phyloP scores from a whole-genome alignment of 768 basidiomycete genomes.

The Suillus decipiens region DNA sequence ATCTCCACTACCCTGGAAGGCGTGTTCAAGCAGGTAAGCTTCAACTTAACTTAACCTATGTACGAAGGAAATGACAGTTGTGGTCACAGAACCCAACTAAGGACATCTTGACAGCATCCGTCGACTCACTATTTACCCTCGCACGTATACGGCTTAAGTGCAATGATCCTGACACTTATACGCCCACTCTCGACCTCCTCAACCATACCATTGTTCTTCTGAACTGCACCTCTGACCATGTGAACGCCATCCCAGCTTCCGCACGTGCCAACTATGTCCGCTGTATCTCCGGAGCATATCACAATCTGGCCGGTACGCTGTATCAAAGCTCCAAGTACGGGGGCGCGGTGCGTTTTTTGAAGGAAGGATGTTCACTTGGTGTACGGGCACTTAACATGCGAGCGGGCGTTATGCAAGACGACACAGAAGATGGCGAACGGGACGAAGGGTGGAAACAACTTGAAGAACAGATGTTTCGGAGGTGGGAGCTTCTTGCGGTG shows the following conservation, averaged over 20 bases:
- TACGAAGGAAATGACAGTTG: neutral
- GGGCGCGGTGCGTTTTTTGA: slow-evolving; percentile 67
- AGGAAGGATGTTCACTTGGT: slow-evolving; percentile 60
- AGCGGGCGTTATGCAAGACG: slow-evolving; percentile 10
- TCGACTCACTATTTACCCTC: slow-evolving; percentile 60
- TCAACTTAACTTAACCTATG: neutral
- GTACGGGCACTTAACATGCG: slow-evolving; percentile 43
- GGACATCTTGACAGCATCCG: slow-evolving; percentile 43
- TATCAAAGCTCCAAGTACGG: slow-evolving; percentile 66
- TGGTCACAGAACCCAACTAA: slow-evolving; percentile 25
- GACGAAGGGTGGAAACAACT: slow-evolving; percentile 57
- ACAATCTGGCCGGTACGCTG: slow-evolving; percentile 68
- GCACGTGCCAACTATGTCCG: slow-evolving; percentile 57
- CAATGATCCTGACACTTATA: slow-evolving; percentile 47
- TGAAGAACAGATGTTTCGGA: slow-evolving; percentile 62
- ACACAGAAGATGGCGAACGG: slow-evolving; percentile 27
- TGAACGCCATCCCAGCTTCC: slow-evolving; percentile 22
- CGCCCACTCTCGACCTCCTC: slow-evolving; percentile 48
- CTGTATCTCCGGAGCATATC: slow-evolving; percentile 71
- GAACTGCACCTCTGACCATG: slow-evolving; percentile 13
- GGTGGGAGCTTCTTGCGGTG: slow-evolving; percentile 82
- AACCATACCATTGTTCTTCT: slow-evolving; percentile 40
- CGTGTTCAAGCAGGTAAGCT: slow-evolving; percentile 31
- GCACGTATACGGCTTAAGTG: slow-evolving; percentile 45
- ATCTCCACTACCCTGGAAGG: slow-evolving; percentile 36